These are phyloP conservation scores for Suillus fuscotomentosus DNA, from an alignment of 768 basidiomycete genomes.

Conservation along the genomic window DNA sequence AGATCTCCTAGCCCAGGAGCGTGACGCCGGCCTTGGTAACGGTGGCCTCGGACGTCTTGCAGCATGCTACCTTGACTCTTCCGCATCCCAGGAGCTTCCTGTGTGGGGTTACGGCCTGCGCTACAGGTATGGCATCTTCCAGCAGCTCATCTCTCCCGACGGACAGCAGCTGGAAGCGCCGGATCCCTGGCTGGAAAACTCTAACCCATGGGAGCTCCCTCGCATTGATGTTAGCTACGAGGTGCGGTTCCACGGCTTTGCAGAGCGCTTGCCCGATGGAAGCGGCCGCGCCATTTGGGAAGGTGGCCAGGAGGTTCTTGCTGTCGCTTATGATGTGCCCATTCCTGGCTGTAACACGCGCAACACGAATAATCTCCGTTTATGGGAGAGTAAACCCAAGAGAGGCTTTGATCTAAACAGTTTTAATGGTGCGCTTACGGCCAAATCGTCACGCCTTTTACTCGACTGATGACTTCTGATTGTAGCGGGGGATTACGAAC, in stretches of 20 bases:
- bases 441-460: neutral
- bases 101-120: slow-evolving; percentile 95
- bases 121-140: slow-evolving; percentile 96
- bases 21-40: slow-evolving; percentile 94
- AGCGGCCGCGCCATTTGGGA: slow-evolving; percentile 68
- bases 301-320: slow-evolving; percentile 92
- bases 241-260: slow-evolving; percentile 84
- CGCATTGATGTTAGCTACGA: slow-evolving; percentile 84
- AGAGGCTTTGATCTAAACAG: slow-evolving; percentile 91
- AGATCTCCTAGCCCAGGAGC: slow-evolving; percentile 83
- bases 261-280: slow-evolving; percentile 64
- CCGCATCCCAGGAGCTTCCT: slow-evolving; percentile 85
- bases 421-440: slow-evolving; percentile 71
- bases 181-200: slow-evolving; percentile 88
- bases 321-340: slow-evolving; percentile 93
- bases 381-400: slow-evolving; percentile 86
- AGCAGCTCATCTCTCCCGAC: slow-evolving; percentile 82
- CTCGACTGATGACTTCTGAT: neutral
- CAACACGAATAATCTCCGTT: slow-evolving; percentile 87
- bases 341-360: slow-evolving; percentile 80
- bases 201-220: slow-evolving; percentile 88
- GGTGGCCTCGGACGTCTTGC: slow-evolving; percentile 95
- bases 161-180: slow-evolving; percentile 88
- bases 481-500: slow-evolving; percentile 89
- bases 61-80: slow-evolving; percentile 96